These are phyloP conservation scores for Globisporangium perplexum DNA, from an alignment of 352 stramenopile species.

Conservation along the genomic window DNA sequence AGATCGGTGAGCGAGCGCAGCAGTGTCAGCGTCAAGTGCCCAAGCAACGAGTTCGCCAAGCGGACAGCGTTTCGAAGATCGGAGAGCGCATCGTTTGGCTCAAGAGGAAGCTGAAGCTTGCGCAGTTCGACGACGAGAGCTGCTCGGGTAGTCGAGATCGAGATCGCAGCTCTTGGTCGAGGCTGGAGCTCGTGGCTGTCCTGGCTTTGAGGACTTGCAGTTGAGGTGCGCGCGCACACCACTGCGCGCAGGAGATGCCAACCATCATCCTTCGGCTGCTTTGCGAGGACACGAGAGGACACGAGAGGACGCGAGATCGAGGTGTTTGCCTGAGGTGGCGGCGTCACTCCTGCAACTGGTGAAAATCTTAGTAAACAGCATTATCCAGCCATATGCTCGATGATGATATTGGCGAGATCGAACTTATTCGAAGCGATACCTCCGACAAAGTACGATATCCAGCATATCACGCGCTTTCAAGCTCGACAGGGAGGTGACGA, in stretches of 20 bases:
- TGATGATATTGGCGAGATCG: not conserved
- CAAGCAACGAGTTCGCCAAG: too few relatives aligned
- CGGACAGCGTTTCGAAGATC: not conserved
- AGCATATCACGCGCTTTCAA: not conserved
- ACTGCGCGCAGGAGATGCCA: too few relatives aligned
- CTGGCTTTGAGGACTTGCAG: constrained; percentile 5
- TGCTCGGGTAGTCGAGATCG: too few relatives aligned
- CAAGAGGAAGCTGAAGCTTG: not conserved
- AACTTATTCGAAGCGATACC: not conserved
- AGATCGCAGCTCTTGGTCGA: not conserved
- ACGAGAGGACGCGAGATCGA: not conserved
- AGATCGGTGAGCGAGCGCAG: too few relatives aligned
- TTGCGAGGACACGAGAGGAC: not conserved
- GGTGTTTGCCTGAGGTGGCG: not conserved
- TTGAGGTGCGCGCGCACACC: not conserved
- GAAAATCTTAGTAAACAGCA: not conserved
- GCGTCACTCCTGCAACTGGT: not conserved
- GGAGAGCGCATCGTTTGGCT: not conserved
- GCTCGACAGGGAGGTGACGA: not conserved
- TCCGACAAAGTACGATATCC: not conserved
- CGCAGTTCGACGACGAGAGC: too few relatives aligned
- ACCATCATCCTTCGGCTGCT: not conserved
- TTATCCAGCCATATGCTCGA: too few relatives aligned
- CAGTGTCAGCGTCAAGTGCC: too few relatives aligned
- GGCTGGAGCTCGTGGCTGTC: not conserved